These are phyloP conservation scores for Tetrahymena borealis DNA, from an alignment of 73 alveolate genomes.

Conservation along the genomic window DNA sequence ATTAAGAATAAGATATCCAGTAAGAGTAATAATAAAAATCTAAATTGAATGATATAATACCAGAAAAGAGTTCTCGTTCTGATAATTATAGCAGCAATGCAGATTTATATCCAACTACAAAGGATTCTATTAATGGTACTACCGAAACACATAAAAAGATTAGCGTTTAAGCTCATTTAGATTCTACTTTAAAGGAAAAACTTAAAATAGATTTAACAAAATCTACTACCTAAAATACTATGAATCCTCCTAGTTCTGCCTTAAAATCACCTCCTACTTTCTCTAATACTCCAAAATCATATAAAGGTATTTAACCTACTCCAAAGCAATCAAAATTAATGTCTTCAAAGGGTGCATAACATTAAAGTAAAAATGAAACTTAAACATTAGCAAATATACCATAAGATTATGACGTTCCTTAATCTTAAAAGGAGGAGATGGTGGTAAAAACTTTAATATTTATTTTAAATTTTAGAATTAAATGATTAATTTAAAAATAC, in stretches of 20 bases:
- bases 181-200: not conserved
- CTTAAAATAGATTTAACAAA: not conserved
- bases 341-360: not conserved
- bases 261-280: not conserved
- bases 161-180: not conserved
- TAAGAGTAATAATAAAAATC: not conserved
- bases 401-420: not conserved
- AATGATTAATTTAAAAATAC: not conserved
- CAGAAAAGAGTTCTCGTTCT: too few species aligned
- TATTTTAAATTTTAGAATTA: not conserved
- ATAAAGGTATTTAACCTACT: not conserved
- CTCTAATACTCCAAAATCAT: not conserved
- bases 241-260: not conserved
- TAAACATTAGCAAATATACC: not conserved
- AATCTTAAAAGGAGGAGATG: not conserved
- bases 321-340: not conserved
- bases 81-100: not conserved
- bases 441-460: not conserved
- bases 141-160: not conserved
- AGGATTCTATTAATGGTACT: not conserved
- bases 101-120: not conserved
- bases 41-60: too few species aligned
- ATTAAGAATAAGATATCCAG: not conserved
- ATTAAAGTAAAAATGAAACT: not conserved
- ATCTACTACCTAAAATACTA: too few species aligned